These are phyloP conservation scores for Penicillium sp. DNA, from an alignment of 2,329 filamentous ascomycete species.

Conservation along the genomic window DNA sequence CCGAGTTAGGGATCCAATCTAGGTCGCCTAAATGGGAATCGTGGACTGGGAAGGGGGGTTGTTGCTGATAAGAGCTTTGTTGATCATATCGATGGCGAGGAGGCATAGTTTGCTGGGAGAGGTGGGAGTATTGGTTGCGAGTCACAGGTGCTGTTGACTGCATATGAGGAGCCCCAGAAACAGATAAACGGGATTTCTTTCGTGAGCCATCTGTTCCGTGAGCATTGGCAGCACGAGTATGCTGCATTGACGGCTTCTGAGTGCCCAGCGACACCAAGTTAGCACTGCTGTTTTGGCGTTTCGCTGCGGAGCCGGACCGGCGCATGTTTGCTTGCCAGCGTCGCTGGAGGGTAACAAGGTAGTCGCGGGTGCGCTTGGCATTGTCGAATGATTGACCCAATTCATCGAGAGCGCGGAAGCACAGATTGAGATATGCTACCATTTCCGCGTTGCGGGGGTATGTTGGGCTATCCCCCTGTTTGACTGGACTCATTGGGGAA, in stretches of 20 bases:
- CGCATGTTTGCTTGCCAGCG: conserved; percentile 40
- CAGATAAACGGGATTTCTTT: conserved; percentile 26
- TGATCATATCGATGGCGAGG: conserved; percentile 5
- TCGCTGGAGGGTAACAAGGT: conserved; percentile 39
- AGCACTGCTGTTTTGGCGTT: conserved; percentile 29
- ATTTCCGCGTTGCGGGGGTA: conserved; percentile 31
- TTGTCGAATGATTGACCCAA: conserved; percentile 42
- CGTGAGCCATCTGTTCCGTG: conserved; percentile 15
- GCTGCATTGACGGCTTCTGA: conserved; percentile 11
- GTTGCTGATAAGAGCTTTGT: conserved; percentile 8
- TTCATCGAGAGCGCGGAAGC: conserved; percentile 45
- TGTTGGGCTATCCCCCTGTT: conserved; percentile 20
- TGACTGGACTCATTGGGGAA: conserved; percentile 24
- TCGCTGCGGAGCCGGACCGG: conserved; percentile 27
- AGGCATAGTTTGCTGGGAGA: conserved; percentile 6
- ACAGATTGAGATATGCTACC: conserved; percentile 40
- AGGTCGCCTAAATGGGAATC: conserved; percentile 22
- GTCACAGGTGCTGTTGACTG: not conserved
- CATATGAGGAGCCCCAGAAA: not conserved
- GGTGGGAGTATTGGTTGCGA: conserved; percentile 1
- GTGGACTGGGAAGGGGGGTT: conserved; percentile 3
- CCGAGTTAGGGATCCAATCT: conserved; percentile 32
- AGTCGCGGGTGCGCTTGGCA: conserved; percentile 41
- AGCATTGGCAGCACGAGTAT: not conserved
- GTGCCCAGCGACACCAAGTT: conserved; percentile 12